Conservation (phyloP, 23 red algal genomes). For the Agarophyton chilense region DNA sequence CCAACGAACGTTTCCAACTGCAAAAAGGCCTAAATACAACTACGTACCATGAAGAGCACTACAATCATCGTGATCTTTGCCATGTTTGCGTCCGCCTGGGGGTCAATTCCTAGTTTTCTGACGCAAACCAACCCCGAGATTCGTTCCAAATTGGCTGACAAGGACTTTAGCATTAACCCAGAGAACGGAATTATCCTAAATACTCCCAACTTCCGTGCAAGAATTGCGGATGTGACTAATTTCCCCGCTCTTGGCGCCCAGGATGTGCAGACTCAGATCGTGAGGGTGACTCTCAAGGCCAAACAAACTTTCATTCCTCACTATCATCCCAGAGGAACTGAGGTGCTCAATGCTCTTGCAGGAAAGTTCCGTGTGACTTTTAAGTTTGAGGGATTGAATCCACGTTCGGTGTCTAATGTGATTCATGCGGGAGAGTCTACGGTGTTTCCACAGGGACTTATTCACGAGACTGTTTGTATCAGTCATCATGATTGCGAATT, state of each 20-base stretch:
- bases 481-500: conserved; percentile 28
- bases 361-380: conserved; percentile 59
- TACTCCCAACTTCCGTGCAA: conserved; percentile 52
- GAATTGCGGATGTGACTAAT: conserved; percentile 51
- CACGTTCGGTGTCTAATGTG: conserved; percentile 33
- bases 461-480: conserved; percentile 52
- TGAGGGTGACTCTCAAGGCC: conserved; percentile 38
- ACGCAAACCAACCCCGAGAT: not conserved
- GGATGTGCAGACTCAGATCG: conserved; percentile 61
- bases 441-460: conserved; percentile 62
- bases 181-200: conserved; percentile 16
- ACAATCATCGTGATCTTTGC: not conserved
- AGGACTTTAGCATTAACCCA: conserved; percentile 38
- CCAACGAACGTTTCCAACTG: too few relatives aligned
- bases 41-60: not conserved
- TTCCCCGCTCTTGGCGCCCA: conserved; percentile 50
- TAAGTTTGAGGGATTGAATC: conserved; percentile 48
- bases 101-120: conserved; percentile 33
- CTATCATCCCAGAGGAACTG: conserved; percentile 59
- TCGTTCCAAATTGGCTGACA: not conserved
- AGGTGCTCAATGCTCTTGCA: conserved; percentile 39
- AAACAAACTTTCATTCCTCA: conserved; percentile 49
- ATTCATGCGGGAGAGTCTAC: conserved; percentile 48
- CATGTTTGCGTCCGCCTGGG: not conserved
- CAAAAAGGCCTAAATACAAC: too few relatives aligned